Evolutionary conservation across 805 yeast genomes (phyloP).

Genomic region (Wickerhamomyces bisporus): DNA sequence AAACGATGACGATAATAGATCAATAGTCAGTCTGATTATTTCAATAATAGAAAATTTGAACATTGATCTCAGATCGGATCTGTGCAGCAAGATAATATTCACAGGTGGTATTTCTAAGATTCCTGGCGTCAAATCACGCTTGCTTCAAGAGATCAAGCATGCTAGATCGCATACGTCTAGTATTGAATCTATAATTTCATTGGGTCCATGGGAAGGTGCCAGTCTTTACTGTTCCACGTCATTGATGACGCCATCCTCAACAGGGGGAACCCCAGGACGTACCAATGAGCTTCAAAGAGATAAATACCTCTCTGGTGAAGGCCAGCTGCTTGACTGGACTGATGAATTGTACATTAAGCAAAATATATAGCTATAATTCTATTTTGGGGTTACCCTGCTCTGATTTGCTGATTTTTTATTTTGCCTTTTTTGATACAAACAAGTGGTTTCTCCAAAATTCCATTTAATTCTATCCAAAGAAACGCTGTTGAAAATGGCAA

Average conservation of each 20-base stretch:
- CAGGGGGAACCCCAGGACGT: conserved; percentile 4
- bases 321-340: conserved; percentile 17
- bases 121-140: conserved; percentile 18
- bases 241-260: conserved; percentile 10
- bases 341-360: conserved; percentile 8
- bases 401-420: not conserved
- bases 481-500: conserved; percentile 45
- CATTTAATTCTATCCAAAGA: too few relatives aligned
- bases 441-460: too few relatives aligned
- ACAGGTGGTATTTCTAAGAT: conserved; percentile 22
- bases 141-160: conserved; percentile 11
- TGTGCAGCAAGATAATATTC: conserved; percentile 15
- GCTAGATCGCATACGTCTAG: not conserved
- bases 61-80: conserved; percentile 14
- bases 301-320: conserved; percentile 18
- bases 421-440: not conserved
- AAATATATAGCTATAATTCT: too few relatives aligned
- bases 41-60: not conserved
- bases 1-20: conserved; percentile 13
- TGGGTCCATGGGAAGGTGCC: conserved; percentile 25
- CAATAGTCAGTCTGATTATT: conserved; percentile 7
- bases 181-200: conserved; percentile 7
- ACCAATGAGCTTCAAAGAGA: conserved; percentile 18
- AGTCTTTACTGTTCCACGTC: conserved; percentile 23
- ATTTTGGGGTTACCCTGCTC: not conserved